Percentiles rank a stretch among this genome's conserved stretches.
Evolutionary conservation across 2,329 filamentous ascomycete species (phyloP).

Genomic region (Escovopsis sp.): DNA sequence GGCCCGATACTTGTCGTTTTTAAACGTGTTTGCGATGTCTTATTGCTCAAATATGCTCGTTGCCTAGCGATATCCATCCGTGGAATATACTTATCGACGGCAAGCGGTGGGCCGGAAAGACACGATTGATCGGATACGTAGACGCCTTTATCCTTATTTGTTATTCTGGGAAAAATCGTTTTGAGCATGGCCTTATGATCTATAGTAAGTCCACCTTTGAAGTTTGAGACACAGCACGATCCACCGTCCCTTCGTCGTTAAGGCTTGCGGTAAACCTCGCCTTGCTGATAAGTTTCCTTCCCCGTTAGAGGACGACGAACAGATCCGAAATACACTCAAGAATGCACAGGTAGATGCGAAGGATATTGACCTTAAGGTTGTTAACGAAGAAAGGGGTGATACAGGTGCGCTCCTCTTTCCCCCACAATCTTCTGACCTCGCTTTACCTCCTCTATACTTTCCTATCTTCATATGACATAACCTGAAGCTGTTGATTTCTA

Average conservation of each 20-base stretch:
- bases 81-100: constrained; percentile 5
- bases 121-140: constrained; percentile 5
- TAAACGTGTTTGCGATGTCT: not conserved
- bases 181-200: constrained; percentile 8
- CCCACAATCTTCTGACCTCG: no score
- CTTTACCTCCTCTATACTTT: no score
- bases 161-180: constrained; percentile 7
- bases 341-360: not conserved
- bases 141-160: constrained; percentile 9
- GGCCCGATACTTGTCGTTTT: not conserved
- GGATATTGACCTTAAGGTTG: constrained; percentile 2
- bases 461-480: no score
- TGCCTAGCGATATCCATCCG: constrained; percentile 4
- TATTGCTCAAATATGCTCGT: no score
- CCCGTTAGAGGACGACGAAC: constrained; percentile 6
- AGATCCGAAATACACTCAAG: constrained; percentile 1
- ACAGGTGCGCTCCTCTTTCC: not conserved
- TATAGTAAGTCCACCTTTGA: constrained; percentile 8
- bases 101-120: constrained; percentile 4
- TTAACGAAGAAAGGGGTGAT: constrained; percentile 2
- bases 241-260: no score
- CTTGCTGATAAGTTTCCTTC: no score
- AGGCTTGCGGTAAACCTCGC: no score
- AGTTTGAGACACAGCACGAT: no score
- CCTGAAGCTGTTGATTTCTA: no score